phyloP scores from a whole-genome alignment of 768 basidiomycete genomes.

The Pisolithus sp. region DNA sequence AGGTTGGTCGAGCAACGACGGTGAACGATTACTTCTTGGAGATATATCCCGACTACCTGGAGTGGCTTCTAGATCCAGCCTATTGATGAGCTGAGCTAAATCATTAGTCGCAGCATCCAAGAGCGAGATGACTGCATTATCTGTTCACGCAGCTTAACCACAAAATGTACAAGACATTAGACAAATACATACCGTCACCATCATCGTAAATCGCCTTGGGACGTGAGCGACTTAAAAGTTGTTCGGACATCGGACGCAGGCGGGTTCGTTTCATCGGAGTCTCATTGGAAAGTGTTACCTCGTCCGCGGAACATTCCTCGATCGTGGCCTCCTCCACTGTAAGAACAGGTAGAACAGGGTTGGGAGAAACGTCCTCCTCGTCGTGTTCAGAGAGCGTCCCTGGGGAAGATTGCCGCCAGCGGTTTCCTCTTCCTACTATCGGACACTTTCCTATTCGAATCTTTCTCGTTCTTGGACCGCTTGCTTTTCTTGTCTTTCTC shows the following conservation, averaged over 20 bases:
- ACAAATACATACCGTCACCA: slow-evolving; percentile 33
- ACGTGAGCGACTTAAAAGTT: slow-evolving; percentile 42
- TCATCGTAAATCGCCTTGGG: slow-evolving; percentile 46
- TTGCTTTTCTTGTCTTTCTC: slow-evolving; percentile 22
- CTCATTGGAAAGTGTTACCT: slow-evolving; percentile 9
- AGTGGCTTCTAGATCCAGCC: slow-evolving; percentile 77
- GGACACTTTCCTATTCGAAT: slow-evolving; percentile 37
- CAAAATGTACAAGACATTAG: background rate
- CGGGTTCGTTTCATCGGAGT: slow-evolving; percentile 40
- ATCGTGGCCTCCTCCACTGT: slow-evolving; percentile 47
- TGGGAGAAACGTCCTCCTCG: slow-evolving; percentile 5
- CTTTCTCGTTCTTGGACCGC: slow-evolving; percentile 22
- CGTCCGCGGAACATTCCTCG: slow-evolving; percentile 38
- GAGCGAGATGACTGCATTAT: slow-evolving; percentile 54
- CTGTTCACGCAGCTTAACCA: slow-evolving; percentile 1
- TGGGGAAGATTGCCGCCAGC: slow-evolving; percentile 56
- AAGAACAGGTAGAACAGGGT: slow-evolving; percentile 21
- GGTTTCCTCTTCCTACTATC: slow-evolving; percentile 52
- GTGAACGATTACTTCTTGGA: slow-evolving; percentile 30
- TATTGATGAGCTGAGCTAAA: slow-evolving; percentile 68
- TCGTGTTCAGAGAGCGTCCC: slow-evolving; percentile 23
- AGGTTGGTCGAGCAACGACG: slow-evolving; percentile 10
- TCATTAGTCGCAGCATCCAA: slow-evolving; percentile 80
- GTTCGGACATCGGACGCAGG: slow-evolving; percentile 59
- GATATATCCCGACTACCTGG: slow-evolving; percentile 49